Evolutionary conservation across 2,329 filamentous ascomycete species (phyloP).

Genomic region (Stagonosporopsis tanaceti): DNA sequence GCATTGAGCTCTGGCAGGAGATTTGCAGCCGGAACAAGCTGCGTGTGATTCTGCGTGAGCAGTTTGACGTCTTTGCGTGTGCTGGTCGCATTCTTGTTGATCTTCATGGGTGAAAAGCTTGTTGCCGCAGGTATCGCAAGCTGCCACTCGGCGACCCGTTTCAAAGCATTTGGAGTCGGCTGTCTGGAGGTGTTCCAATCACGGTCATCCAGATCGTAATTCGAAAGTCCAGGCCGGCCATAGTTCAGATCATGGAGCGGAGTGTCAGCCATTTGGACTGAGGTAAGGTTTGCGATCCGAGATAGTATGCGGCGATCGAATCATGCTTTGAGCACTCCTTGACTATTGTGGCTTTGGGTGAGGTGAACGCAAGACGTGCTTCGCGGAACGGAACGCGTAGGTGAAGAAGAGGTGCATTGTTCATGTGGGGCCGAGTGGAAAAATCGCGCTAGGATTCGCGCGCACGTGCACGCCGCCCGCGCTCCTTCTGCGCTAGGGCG

Average conservation of each 20-base stretch:
- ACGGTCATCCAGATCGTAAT: slow-evolving; percentile 57
- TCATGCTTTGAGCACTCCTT: slow-evolving; percentile 33
- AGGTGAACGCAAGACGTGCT: slow-evolving; percentile 9
- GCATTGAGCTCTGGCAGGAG: slow-evolving; percentile 34
- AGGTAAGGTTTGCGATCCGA: slow-evolving; percentile 28
- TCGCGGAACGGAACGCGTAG: slow-evolving; percentile 1
- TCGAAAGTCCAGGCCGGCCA: slow-evolving; percentile 62
- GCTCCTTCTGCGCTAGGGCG: slow-evolving; percentile 13
- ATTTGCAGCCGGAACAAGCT: slow-evolving; percentile 33
- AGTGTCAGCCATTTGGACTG: slow-evolving; percentile 66
- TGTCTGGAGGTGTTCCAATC: slow-evolving; percentile 60
- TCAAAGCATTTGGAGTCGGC: slow-evolving; percentile 34
- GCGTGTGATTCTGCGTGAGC: slow-evolving; percentile 31
- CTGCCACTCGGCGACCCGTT: slow-evolving; percentile 35
- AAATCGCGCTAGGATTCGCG: slow-evolving; percentile 30
- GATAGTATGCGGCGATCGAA: slow-evolving; percentile 14
- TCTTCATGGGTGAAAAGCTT: slow-evolving; percentile 6
- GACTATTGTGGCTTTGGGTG: not conserved
- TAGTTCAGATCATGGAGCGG: slow-evolving; percentile 58
- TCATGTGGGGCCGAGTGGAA: slow-evolving; percentile 25
- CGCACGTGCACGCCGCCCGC: slow-evolving; percentile 36
- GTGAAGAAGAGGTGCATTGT: slow-evolving; percentile 13
- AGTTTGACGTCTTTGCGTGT: slow-evolving; percentile 25
- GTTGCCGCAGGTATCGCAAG: slow-evolving; percentile 30
- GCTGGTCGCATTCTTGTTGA: slow-evolving; percentile 11